Evolutionary conservation across 306 rosid species (phyloP), one percentile per base, ranked within the genome.

Genomic region (Casuarina equisetifolia): DNA sequence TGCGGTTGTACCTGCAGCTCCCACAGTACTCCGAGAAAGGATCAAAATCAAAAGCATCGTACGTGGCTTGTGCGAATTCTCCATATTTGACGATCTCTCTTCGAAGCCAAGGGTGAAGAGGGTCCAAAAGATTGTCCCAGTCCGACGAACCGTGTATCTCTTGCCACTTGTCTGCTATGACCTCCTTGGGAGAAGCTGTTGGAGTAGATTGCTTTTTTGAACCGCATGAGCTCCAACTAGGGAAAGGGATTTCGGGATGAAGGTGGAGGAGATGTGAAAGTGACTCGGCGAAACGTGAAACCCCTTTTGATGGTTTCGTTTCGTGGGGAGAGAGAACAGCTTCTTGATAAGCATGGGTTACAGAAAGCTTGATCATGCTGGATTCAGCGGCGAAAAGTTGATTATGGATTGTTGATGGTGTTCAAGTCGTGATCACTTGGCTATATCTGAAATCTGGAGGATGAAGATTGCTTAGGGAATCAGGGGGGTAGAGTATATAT

Each of bases 1-100:
- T 79, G 1, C 50, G 48, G 73, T 87, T 84, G 83, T 84, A 88
- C 59, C 86, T 83, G 19, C 93, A 88, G 73, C 92, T 91, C 38
- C 94, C 94, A 1, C 94, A 81, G 19, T 76, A 89, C 67, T 86
- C 91, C 0, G 92, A 91, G 74, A 85, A 78, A 1, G 89, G 70
- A 53, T 88, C 93, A 49, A 80, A 87, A 61, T 92, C 93, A 43
- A 90, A 90, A 39, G 93, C 93, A 36, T 90, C 93, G 50, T 88
- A 92, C 25, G 97, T 87, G 25, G 95, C 91, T 72, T 88, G 93
- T 3, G 91, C 83, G 36, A 92, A 88, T 57, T 92, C 97, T 5
- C 97, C 97, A 5, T 88, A 92, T 66, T 88, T 90, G 75, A 92
- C 80, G 20, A 92, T 68, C 52, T 88, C 95, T 46, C 95, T 79